Percentiles rank a stretch among this genome's conserved stretches.
Evolutionary conservation across 257 asterid species (phyloP).

Genomic region (Gentiana straminea): DNA sequence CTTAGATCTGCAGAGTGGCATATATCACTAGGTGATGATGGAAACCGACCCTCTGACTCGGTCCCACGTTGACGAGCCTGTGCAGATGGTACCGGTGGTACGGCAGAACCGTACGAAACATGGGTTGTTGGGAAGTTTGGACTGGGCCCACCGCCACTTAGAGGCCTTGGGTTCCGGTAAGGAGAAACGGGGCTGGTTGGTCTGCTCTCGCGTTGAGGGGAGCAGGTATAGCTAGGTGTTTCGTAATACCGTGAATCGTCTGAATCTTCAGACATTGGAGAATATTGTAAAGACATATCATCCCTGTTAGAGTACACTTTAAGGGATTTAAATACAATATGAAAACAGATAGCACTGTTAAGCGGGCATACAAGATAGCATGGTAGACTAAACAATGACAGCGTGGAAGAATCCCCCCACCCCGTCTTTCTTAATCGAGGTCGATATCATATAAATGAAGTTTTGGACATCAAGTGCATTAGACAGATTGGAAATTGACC

Average conservation of each 20-base stretch:
- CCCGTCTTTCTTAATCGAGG: too few relatives aligned
- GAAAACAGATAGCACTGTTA: neutral
- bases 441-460: too few relatives aligned
- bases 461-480: too few relatives aligned
- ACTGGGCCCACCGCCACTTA: constrained; percentile 18
- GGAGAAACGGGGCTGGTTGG: constrained; percentile 95
- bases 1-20: constrained; percentile 95
- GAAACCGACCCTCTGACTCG: constrained; percentile 86
- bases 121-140: constrained; percentile 36
- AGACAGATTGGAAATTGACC: too few relatives aligned
- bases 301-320: constrained; percentile 45
- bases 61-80: constrained; percentile 80
- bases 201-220: constrained; percentile 69
- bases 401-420: too few relatives aligned
- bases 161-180: constrained; percentile 59
- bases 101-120: constrained; percentile 27
- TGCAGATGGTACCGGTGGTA: constrained; percentile 33
- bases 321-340: constrained; percentile 2
- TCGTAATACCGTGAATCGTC: constrained; percentile 78
- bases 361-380: neutral
- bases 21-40: constrained; percentile 95
- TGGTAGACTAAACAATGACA: neutral
- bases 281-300: constrained; percentile 62
- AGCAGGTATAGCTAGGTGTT: constrained; percentile 33
- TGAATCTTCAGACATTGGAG: constrained; percentile 97